Conservation (phyloP, 1,284 basidiomycete genomes). For the Puccinia brachypodii region DNA sequence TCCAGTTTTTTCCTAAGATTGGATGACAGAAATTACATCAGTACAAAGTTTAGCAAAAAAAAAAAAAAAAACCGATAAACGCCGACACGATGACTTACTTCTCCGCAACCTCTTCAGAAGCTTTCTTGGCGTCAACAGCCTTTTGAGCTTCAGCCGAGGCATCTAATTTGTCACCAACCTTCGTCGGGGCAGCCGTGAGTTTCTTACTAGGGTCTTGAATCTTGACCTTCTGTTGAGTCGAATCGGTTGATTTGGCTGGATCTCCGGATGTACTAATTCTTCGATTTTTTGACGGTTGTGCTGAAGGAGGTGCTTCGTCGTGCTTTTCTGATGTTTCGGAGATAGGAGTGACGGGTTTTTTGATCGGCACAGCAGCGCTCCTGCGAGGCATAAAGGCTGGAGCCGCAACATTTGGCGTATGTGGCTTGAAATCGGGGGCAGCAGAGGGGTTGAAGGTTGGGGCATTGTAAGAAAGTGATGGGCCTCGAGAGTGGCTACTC, state of each 20-base stretch:
- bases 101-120: constrained; percentile 5
- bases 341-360: constrained; percentile 43
- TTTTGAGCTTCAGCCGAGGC: background rate
- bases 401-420: constrained; percentile 37
- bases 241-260: background rate
- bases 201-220: background rate
- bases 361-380: constrained; percentile 43
- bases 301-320: background rate
- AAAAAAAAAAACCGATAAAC: background rate
- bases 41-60: background rate
- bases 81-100: constrained; percentile 21
- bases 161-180: background rate
- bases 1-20: constrained; percentile 53
- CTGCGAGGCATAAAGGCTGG: constrained; percentile 37
- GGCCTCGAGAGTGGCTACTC: constrained; percentile 28
- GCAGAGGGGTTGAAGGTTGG: constrained; percentile 38
- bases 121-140: constrained; percentile 15
- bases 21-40: background rate
- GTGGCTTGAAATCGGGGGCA: constrained; percentile 42
- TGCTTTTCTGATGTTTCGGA: constrained; percentile 18
- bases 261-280: background rate
- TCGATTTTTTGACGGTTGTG: background rate
- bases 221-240: background rate
- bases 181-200: background rate
- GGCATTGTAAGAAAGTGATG: constrained; percentile 46